A percentile compares a stretch with the other conserved stretches of the same genome.
Evolutionary conservation across 768 basidiomycete species (phyloP).

Genomic region (Sutorius australiensis): DNA sequence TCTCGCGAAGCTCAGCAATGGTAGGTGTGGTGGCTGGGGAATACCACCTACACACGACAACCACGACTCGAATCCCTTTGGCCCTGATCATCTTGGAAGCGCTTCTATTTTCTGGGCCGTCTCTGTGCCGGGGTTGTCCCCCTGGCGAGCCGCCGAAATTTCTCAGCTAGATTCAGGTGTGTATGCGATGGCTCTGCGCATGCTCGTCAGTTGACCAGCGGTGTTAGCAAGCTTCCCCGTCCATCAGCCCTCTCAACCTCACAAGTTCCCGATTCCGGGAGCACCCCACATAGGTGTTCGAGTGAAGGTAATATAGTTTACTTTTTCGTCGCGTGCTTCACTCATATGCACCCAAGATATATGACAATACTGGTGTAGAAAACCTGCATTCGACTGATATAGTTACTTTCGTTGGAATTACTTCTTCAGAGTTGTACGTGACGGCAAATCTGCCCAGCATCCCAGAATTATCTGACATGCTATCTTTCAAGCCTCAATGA

Average conservation of each 20-base stretch:
- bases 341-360: conserved; percentile 44
- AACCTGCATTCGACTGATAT: conserved; percentile 59
- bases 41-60: conserved; percentile 35
- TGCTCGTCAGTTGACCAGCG: background rate
- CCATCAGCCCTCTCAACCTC: conserved; percentile 34
- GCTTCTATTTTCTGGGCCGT: conserved; percentile 69
- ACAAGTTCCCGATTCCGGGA: conserved; percentile 63
- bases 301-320: conserved; percentile 50
- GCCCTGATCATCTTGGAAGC: conserved; percentile 55
- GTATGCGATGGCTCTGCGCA: conserved; percentile 8
- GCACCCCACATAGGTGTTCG: conserved; percentile 63
- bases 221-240: conserved; percentile 23
- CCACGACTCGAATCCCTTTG: conserved; percentile 22
- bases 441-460: background rate
- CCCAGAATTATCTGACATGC: conserved; percentile 14
- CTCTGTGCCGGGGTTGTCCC: conserved; percentile 63
- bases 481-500: conserved; percentile 32
- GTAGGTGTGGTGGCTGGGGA: conserved; percentile 73
- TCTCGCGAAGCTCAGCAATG: conserved; percentile 42
- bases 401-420: conserved; percentile 69
- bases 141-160: conserved; percentile 47
- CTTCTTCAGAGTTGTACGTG: conserved; percentile 61
- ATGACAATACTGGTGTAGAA: conserved; percentile 44
- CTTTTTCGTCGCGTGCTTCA: background rate
- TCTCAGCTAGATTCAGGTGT: conserved; percentile 18